Evolutionary conservation across 2,329 filamentous ascomycete genomes (phyloP), one percentile per base, ranked within the genome.

Genomic region (Pseudocercospora macadamiae): DNA sequence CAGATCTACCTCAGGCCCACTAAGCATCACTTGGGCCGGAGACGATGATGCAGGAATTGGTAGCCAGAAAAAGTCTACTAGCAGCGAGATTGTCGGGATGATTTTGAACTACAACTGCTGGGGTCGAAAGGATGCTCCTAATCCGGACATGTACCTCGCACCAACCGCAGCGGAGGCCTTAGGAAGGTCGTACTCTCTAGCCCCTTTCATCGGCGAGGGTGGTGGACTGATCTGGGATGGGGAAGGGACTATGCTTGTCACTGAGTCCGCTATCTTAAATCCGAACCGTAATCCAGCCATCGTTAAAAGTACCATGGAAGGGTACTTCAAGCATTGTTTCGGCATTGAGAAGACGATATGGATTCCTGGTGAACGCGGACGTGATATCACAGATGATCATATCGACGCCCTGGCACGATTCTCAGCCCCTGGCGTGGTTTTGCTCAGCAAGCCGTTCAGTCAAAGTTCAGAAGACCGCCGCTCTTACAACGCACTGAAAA

Each of bases 361-460:
- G 63, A 54, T 63, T 14, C 54, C 57, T 28, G 63, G 63, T 8
- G 14, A 39, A 10, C 54, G 59, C 18, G 63, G 60, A 9, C 44
- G 49, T 8, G 63, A 63, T 26, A 63, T 61, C 30, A 64, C 60
- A 25, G 63, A 64, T 28, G 60, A 61, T 36, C 63, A 65, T 25
- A 59, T 65, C 39, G 61, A 65, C 19, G 49, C 55, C 8, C 49
- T 61, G n/a, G 63, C 61, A 10, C 61, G 63, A 18, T 63, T 65
- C 21, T 44, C 49, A 14, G 21, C 30, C 2, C 60, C 55, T 28
- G 61, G 56, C 9, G 47, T 56, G 5, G 54, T 64, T 1, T 19
- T 65, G 1, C 45, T 65, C 8, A 52, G 47, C 37, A 61, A 54
- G 10, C 60, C 61, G 12, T 59, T 49, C 32, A 34, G 32, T 9